Base-by-base conservation (phyloP, 164 flowering plant genomes). In the Warburgia ugandensis region DNA sequence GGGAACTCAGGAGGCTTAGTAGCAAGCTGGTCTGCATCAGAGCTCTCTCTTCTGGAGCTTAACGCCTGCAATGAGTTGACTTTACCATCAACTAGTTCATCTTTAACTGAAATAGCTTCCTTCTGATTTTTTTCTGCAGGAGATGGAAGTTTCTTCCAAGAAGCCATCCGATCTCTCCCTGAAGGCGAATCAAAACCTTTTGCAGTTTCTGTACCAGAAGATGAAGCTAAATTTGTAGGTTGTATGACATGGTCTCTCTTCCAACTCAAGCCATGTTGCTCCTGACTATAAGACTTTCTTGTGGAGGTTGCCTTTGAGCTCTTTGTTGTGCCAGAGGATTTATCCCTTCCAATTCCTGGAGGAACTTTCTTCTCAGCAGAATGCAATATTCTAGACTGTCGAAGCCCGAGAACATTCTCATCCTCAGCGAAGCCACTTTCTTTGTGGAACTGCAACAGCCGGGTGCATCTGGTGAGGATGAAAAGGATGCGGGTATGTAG, bases 401-500 rank as follows among this genome's bases (percentile, higher is more conserved):
- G 90, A 65, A 86, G 82, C 40, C 70, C 77, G 47, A 77, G 54
- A 42, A 70, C 66, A 54, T 62, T 78, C 37, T 75, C 96, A 70
- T 89, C 96, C 65, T 82, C 97, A 35, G 86, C 86, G 48, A 88
- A 70, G 30, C 87, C 74, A 63, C 88, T 89, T 81, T 94, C 99
- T 63, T 94, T 94, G 73, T 94, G 99, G 55, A 86, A 94, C 69
- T 94, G 99, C 71, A 94, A 58, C 73, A 94, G 73, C 30, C 99
- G 75, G 7, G 99, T 94, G 61, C 99, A 94, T 61, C 99, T 72
- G 6, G 99, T 94, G 17, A 94, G 88, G 45, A 94, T 94, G 76
- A 94, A 94, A 68, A 94, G 97, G 94, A 94, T 94, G 29, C 91
- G 81, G 13, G 99, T 94, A 60, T 94, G 90, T 50, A 94, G 95